Base-by-base conservation (phyloP, 169 alveolate genomes). In the Eimeria tenella region DNA sequence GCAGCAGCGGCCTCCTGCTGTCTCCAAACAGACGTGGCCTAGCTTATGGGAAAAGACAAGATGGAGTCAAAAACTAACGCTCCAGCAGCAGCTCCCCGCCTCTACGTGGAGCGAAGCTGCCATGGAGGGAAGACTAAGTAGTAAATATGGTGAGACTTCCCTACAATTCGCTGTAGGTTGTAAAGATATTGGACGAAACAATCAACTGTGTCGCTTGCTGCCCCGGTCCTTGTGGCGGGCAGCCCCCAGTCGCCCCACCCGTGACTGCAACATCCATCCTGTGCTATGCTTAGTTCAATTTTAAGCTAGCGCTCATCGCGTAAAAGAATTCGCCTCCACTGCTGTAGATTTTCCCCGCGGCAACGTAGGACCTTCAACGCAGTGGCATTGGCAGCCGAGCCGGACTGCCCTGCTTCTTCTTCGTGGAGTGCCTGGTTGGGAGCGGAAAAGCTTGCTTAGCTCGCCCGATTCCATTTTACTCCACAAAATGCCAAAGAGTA, bases 151-250 rank as follows among this genome's bases (percentile, higher is more conserved):
- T 31, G 42, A 31, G 42, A 31, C 42, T 31, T 31, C 42, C 42
- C 42, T 31, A 31, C 42, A 31, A 31, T 31, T 31, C 42, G 42
- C 42, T 31, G 42, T 31, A 31, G 42, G 42, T 31, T 31, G n/a
- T 7, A 50, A 49, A 19, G 49, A 15, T 19, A 21, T 15, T n/a
- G 52, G 58, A 52, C 86, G 65, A n/a, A n/a, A 63, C 42, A 63
- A 50, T 75, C 15, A 75, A 49, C 86, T 31, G 65, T 63, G 86
- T 50, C 65, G 86, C 86, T 75, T 75, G 65, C 65, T 75, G 86
- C 65, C 42, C 68, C 49, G 86, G 86, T 63, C 86, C 86, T 75
- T 75, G 86, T 19, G 86, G 86, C 86, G 86, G 86, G 86, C 63
- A 63, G 86, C 53, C 65, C 86, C 65, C 86, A 50, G 86, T 75